Evolutionary conservation across 768 basidiomycete species (phyloP).

Genomic region (Calvatia gigantea): DNA sequence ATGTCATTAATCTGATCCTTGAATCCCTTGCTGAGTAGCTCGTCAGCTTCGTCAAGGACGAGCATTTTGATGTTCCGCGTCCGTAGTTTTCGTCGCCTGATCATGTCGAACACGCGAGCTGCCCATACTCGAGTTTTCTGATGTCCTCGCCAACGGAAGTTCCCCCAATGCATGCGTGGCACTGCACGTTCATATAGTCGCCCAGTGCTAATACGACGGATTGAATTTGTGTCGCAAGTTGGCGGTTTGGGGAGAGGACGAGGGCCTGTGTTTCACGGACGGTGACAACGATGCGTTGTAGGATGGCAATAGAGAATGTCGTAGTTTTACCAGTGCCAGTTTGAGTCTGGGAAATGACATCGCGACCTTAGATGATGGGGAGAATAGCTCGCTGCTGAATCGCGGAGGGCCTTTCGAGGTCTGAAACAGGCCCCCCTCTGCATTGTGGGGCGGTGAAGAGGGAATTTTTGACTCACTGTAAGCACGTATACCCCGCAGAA

Average conservation of each 20-base stretch:
- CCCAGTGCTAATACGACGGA: constrained; percentile 94
- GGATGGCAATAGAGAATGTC: constrained; percentile 96
- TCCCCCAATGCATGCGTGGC: constrained; percentile 97
- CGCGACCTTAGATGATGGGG: constrained; percentile 91
- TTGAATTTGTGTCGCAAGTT: constrained; percentile 98
- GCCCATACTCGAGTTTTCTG: constrained; percentile 93
- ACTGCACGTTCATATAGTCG: constrained; percentile 99
- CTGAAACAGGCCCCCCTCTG: constrained; percentile 25
- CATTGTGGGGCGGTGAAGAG: neutral
- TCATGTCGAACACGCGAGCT: constrained; percentile 99
- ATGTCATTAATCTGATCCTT: constrained; percentile 99
- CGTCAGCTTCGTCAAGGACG: constrained; percentile 92
- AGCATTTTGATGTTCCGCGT: constrained; percentile 99
- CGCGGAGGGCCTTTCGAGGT: constrained; percentile 97
- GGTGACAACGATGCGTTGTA: constrained; percentile 95
- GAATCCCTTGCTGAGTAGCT: constrained; percentile 96
- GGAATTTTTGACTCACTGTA: constrained; percentile 66
- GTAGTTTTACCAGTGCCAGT: constrained; percentile 99
- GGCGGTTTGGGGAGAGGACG: constrained; percentile 94
- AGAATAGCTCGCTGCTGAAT: constrained; percentile 98
- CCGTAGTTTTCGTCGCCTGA: constrained; percentile 86
- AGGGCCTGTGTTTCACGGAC: constrained; percentile 95
- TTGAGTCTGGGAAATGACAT: constrained; percentile 99
- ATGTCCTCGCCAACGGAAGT: constrained; percentile 98
- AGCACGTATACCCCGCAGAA: constrained; percentile 95